phyloP scores from a whole-genome alignment of 306 rosid species.

The Hylodesmum podocarpum region DNA sequence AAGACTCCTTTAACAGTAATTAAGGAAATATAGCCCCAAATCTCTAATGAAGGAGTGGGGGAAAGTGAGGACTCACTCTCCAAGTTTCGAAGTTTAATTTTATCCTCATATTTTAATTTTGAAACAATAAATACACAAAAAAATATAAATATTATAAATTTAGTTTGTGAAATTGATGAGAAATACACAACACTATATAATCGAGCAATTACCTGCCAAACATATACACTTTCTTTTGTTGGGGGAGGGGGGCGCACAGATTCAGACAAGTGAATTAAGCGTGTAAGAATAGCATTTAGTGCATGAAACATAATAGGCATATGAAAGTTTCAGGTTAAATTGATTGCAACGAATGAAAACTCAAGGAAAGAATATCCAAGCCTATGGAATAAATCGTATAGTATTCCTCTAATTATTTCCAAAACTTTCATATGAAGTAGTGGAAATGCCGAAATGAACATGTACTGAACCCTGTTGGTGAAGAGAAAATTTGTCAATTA shows the following conservation, averaged over 20 bases:
- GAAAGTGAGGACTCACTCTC: too few species aligned
- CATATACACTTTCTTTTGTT: too few species aligned
- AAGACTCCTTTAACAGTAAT: too few species aligned
- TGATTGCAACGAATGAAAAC: not conserved
- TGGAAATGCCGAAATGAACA: constrained; percentile 5
- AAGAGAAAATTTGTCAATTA: not conserved
- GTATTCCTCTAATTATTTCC: not conserved
- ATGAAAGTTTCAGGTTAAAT: not conserved
- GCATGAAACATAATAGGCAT: constrained; percentile 11
- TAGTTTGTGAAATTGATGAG: too few species aligned
- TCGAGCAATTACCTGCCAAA: not conserved
- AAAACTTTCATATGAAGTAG: constrained; percentile 29
- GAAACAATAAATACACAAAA: too few species aligned
- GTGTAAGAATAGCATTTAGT: not conserved
- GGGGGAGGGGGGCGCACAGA: too few species aligned
- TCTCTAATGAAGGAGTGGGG: too few species aligned
- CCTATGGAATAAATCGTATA: not conserved
- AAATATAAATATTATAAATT: too few species aligned
- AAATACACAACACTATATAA: not conserved
- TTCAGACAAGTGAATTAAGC: not conserved
- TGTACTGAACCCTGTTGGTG: not conserved
- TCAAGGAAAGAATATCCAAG: not conserved
- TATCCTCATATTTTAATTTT: too few species aligned
- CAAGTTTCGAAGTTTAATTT: too few species aligned
- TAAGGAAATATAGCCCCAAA: too few species aligned